Evolutionary conservation across 2,329 filamentous ascomycete genomes (phyloP).

Genomic region (Leptosphaerulina australis): DNA sequence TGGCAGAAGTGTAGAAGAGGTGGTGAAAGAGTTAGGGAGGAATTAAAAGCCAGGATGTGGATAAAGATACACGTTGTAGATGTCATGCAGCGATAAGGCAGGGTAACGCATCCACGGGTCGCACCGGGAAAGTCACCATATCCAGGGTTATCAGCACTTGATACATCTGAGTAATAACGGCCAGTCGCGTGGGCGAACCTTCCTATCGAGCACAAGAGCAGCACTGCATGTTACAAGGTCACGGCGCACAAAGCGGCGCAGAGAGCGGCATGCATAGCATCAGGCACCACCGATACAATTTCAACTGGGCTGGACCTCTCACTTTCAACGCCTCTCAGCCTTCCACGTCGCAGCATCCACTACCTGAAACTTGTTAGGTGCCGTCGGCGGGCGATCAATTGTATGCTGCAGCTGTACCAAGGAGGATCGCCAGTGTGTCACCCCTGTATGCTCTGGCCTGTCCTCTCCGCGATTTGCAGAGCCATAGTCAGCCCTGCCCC

Average conservation of each 20-base stretch:
- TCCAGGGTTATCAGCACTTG: conserved; percentile 24
- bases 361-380: conserved; percentile 11
- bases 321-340: not conserved
- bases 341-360: conserved; percentile 11
- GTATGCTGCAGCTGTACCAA: not conserved
- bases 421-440: not conserved
- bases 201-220: conserved; percentile 21
- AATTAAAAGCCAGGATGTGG: too few species aligned
- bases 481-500: conserved; percentile 20
- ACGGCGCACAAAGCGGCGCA: conserved; percentile 9
- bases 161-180: conserved; percentile 22
- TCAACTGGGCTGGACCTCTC: conserved; percentile 4
- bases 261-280: conserved; percentile 7
- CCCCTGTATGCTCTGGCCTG: conserved; percentile 4
- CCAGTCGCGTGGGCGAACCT: conserved; percentile 31
- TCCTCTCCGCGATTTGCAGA: conserved; percentile 19
- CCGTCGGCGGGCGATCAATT: not conserved
- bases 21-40: conserved; percentile 2
- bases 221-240: conserved; percentile 15
- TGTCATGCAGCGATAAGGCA: conserved; percentile 19
- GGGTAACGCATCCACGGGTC: conserved; percentile 12
- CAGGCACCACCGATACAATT: conserved; percentile 20
- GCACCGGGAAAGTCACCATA: conserved; percentile 11
- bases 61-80: not conserved
- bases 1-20: not conserved